A percentile compares a stretch with the other conserved stretches of the same genome.
These are phyloP conservation scores for Jamesozyma gamospora DNA, from an alignment of 805 yeast genomes.

Conservation along the genomic window DNA sequence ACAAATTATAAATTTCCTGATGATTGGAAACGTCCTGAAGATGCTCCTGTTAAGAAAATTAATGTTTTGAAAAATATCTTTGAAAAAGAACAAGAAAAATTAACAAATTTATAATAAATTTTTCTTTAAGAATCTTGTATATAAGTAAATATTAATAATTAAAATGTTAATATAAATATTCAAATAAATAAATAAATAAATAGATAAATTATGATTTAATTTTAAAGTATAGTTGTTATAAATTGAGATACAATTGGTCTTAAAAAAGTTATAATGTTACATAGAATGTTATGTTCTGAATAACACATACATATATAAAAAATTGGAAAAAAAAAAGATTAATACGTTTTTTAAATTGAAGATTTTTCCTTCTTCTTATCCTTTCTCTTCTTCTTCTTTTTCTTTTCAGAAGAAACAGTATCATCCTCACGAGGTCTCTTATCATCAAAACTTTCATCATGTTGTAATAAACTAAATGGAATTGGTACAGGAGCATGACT, in stretches of 20 bases:
- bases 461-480: conserved; percentile 26
- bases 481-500: conserved; percentile 35
- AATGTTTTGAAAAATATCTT: conserved; percentile 13
- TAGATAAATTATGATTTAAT: not conserved
- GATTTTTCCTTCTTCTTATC: conserved; percentile 39
- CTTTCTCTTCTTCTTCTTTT: conserved; percentile 45
- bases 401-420: conserved; percentile 29
- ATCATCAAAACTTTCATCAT: conserved; percentile 22
- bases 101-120: not conserved
- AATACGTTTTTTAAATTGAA: not conserved
- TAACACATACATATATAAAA: not conserved
- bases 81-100: not conserved
- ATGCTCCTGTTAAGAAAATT: conserved; percentile 44
- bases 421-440: conserved; percentile 32
- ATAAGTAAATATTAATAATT: not conserved
- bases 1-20: conserved; percentile 53
- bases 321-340: too few species aligned
- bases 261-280: not conserved
- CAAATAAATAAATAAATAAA: not conserved
- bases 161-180: not conserved
- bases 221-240: not conserved
- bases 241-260: too few species aligned
- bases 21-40: conserved; percentile 68
- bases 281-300: not conserved
- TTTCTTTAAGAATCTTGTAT: not conserved